These are phyloP conservation scores for Chaetoceros tenuissimus DNA, from an alignment of 108 stramenopile genomes.

Conservation along the genomic window DNA sequence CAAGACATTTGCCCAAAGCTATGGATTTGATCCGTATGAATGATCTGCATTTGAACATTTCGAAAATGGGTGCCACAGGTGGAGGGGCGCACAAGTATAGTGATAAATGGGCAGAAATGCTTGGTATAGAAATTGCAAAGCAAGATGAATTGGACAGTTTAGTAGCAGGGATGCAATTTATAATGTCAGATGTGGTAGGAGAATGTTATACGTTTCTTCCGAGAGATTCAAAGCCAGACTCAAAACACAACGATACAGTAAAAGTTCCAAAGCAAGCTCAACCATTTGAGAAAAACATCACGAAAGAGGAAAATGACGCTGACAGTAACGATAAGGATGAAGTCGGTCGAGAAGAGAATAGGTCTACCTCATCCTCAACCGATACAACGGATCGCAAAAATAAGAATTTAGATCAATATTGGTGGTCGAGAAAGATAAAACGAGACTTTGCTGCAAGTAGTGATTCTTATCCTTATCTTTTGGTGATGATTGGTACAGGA, in stretches of 20 bases:
- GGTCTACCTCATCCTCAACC: no score
- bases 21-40: conserved; percentile 84
- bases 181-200: conserved; percentile 78
- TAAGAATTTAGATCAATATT: conserved; percentile 52
- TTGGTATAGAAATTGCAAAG: conserved; percentile 85
- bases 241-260: not conserved
- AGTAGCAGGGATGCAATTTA: conserved; percentile 96
- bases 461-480: conserved; percentile 81
- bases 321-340: conserved; percentile 11
- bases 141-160: conserved; percentile 94
- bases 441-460: conserved; percentile 60
- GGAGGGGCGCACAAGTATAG: conserved; percentile 98
- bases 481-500: conserved; percentile 97
- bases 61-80: conserved; percentile 82
- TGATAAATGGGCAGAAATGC: conserved; percentile 57
- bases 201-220: conserved; percentile 97
- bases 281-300: not conserved
- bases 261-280: conserved; percentile 2
- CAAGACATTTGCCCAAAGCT: conserved; percentile 82
- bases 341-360: not conserved
- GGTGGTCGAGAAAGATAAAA: conserved; percentile 85
- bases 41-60: conserved; percentile 68
- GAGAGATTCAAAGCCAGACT: conserved; percentile 15
- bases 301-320: not conserved
- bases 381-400: conserved; percentile 1